Evolutionary conservation across 441 rosid genomes (phyloP).

Genomic region (Omphalea diandra): DNA sequence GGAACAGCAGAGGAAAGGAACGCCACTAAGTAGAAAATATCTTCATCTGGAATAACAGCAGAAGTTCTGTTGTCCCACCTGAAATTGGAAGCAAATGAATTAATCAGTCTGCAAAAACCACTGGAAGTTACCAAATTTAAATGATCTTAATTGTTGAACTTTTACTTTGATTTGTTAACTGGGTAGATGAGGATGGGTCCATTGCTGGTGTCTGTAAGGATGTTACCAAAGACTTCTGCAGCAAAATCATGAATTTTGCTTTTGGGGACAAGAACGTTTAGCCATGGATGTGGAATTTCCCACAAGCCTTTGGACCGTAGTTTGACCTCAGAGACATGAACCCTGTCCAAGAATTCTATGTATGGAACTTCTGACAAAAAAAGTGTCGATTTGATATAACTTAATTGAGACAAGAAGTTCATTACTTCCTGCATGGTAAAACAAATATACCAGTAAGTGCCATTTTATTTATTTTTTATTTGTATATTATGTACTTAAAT

Average conservation of each 20-base stretch:
- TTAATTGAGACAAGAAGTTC: conserved; percentile 53
- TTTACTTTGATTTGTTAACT: conserved; percentile 85
- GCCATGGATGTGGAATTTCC: conserved; percentile 99
- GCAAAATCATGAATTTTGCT: conserved; percentile 71
- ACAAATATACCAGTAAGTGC: conserved; percentile 18
- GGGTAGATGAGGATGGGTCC: conserved; percentile 96
- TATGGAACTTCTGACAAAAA: conserved; percentile 76
- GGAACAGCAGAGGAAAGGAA: conserved; percentile 88
- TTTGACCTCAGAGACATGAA: conserved; percentile 79
- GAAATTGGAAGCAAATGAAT: conserved; percentile 28
- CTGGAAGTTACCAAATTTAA: conserved; percentile 2
- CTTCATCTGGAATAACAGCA: conserved; percentile 78
- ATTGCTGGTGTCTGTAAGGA: conserved; percentile 82
- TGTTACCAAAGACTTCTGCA: conserved; percentile 66
- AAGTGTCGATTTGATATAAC: conserved; percentile 69
- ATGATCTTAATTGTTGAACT: background rate
- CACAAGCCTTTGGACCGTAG: conserved; percentile 80
- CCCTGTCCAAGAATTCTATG: conserved; percentile 83
- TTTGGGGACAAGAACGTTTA: conserved; percentile 82
- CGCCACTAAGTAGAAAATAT: conserved; percentile 89
- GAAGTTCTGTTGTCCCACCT: conserved; percentile 98
- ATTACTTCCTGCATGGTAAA: conserved; percentile 59
- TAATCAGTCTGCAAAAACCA: conserved; percentile 12
- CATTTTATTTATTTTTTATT: background rate
- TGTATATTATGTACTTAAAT: background rate